Conservation (phyloP, 176 grass and related monocot genomes). For the Zizania latifolia region DNA sequence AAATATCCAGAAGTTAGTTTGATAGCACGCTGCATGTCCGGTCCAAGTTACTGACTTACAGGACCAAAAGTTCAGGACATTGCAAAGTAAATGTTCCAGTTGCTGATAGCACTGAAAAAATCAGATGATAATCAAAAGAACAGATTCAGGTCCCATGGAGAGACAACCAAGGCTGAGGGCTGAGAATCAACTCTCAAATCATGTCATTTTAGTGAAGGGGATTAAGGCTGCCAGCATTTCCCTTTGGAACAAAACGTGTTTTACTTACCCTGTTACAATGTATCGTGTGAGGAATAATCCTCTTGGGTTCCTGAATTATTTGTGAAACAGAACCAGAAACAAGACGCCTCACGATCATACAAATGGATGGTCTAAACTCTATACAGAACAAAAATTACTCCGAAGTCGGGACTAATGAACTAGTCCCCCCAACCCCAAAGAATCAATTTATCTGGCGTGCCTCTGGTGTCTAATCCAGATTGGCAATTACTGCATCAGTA, state of each 20-base stretch:
- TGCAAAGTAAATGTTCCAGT: not conserved
- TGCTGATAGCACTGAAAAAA: not conserved
- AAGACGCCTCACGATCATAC: not conserved
- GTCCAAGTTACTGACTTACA: not conserved
- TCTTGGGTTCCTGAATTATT: constrained; percentile 42
- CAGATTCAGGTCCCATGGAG: not conserved
- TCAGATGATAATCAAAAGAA: no score
- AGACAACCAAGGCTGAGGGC: no score
- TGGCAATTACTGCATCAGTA: constrained; percentile 71
- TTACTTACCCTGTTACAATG: constrained; percentile 28
- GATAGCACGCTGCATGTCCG: not conserved
- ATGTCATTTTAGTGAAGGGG: constrained; percentile 12
- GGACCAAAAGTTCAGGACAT: not conserved
- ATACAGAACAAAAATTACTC: constrained; percentile 29
- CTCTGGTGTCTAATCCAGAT: constrained; percentile 48
- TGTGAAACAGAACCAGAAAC: constrained; percentile 23
- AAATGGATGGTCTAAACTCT: constrained; percentile 33
- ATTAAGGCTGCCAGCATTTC: not conserved
- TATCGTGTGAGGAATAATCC: not conserved
- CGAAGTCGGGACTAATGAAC: constrained; percentile 20
- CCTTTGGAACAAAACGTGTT: constrained; percentile 16
- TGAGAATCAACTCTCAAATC: not conserved
- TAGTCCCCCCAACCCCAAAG: constrained; percentile 25
- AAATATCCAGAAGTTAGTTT: not conserved
- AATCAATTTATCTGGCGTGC: constrained; percentile 22